Percentiles rank a stretch among this genome's conserved stretches.
phyloP scores from a whole-genome alignment of 495 filamentous ascomycete genomes.

The Hyaloscypha finlandica region DNA sequence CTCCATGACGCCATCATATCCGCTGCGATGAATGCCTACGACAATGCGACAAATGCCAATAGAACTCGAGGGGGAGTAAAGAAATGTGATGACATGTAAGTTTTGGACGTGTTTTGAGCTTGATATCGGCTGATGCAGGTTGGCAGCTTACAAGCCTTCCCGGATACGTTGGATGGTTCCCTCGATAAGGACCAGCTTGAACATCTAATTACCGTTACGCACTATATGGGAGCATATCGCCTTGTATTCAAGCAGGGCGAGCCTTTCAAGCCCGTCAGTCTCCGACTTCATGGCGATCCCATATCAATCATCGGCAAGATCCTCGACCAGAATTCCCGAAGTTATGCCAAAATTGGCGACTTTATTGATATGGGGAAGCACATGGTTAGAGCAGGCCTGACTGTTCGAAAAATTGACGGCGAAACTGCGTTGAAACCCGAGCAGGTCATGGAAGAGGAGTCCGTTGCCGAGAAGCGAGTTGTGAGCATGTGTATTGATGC shows the following conservation, averaged over 20 bases:
- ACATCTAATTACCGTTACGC: slow-evolving; percentile 80
- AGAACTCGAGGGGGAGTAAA: slow-evolving; percentile 79
- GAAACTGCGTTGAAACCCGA: slow-evolving; percentile 27
- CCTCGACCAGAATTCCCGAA: slow-evolving; percentile 81
- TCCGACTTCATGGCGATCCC: slow-evolving; percentile 85
- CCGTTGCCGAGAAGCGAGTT: slow-evolving; percentile 63
- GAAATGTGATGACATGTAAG: slow-evolving; percentile 81
- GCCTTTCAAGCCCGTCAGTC: slow-evolving; percentile 87
- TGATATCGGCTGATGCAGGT: not conserved
- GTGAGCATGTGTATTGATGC: slow-evolving; percentile 87
- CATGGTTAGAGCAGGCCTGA: slow-evolving; percentile 71
- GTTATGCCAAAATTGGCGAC: slow-evolving; percentile 85
- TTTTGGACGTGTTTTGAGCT: slow-evolving; percentile 8
- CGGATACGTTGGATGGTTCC: slow-evolving; percentile 60
- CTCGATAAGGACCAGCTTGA: slow-evolving; percentile 56
- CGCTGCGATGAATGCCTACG: slow-evolving; percentile 72
- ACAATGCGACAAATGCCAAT: slow-evolving; percentile 90
- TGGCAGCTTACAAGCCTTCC: slow-evolving; percentile 69
- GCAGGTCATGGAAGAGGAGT: slow-evolving; percentile 34
- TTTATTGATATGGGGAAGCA: slow-evolving; percentile 76
- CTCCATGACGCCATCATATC: slow-evolving; percentile 68
- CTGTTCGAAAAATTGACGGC: slow-evolving; percentile 20
- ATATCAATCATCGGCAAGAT: slow-evolving; percentile 81
- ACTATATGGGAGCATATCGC: slow-evolving; percentile 83
- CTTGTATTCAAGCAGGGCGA: slow-evolving; percentile 88